Percentiles rank a stretch among this genome's conserved stretches.
Conservation (phyloP, 2,329 filamentous ascomycete species). For the Fusarium fracticaudum region DNA sequence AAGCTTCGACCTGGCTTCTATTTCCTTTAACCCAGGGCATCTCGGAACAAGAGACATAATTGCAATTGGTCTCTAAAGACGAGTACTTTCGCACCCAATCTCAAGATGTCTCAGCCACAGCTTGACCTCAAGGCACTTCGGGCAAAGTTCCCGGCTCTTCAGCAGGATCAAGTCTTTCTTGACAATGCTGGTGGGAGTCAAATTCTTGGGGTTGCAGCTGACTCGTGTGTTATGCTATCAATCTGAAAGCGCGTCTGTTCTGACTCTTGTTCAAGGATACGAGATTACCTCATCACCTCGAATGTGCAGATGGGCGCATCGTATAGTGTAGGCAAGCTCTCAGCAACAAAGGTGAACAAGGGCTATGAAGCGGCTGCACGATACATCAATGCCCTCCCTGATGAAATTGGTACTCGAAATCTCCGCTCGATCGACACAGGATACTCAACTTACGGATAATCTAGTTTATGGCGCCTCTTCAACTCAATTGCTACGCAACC, state of each 20-base stretch:
- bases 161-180: conserved; percentile 74
- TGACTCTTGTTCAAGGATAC: conserved; percentile 56
- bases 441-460: neutral
- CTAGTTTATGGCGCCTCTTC: conserved; percentile 72
- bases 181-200: conserved; percentile 85
- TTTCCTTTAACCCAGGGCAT: fast-evolving
- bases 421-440: fast-evolving
- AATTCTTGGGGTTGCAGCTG: conserved; percentile 66
- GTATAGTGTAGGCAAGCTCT: conserved; percentile 68
- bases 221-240: neutral
- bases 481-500: conserved; percentile 79
- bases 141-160: conserved; percentile 73
- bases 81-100: fast-evolving
- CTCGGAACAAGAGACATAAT: neutral
- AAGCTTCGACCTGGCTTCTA: neutral
- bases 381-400: conserved; percentile 73
- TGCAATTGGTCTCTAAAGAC: fast-evolving
- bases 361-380: conserved; percentile 73
- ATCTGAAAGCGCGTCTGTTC: conserved; percentile 45
- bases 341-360: conserved; percentile 56
- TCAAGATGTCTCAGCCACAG: conserved; percentile 24
- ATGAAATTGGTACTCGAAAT: conserved; percentile 68
- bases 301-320: conserved; percentile 82
- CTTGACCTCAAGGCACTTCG: conserved; percentile 41
- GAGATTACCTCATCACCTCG: conserved; percentile 70